These are phyloP conservation scores for Citrus glauca DNA, from an alignment of 345 rosid genomes.

Conservation along the genomic window DNA sequence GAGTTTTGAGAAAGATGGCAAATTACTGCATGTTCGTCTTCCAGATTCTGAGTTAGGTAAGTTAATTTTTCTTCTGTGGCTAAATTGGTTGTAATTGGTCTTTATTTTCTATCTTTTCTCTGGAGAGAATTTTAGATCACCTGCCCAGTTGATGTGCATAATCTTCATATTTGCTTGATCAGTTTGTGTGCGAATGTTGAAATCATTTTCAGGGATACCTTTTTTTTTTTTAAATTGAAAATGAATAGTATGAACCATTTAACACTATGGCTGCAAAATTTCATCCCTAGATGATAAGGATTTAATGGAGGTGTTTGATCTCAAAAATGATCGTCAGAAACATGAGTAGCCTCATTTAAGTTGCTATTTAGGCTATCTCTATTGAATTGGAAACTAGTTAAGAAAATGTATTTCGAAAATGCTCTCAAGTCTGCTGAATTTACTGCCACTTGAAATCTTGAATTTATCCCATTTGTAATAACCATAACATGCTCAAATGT, in stretches of 20 bases:
- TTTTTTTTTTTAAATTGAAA: neutral
- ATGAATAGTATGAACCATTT: neutral
- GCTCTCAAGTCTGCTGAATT: neutral
- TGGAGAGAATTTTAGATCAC: neutral
- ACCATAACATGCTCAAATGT: neutral
- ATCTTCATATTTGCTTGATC: neutral
- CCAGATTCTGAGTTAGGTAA: slow-evolving; percentile 59
- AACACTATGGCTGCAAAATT: neutral
- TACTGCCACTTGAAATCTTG: neutral
- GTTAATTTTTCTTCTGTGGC: neutral
- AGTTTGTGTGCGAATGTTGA: neutral
- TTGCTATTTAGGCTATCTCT: neutral
- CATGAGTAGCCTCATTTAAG: neutral
- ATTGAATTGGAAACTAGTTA: neutral
- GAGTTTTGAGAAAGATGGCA: slow-evolving; percentile 33
- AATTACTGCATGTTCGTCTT: slow-evolving; percentile 42
- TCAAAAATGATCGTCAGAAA: neutral
- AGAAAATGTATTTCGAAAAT: neutral
- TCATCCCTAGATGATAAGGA: neutral
- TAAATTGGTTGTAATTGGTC: neutral
- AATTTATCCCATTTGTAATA: neutral
- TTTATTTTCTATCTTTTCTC: slow-evolving; percentile 1
- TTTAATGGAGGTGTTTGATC: neutral
- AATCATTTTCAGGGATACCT: neutral
- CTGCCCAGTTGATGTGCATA: neutral